Percentiles rank a stretch among this genome's conserved stretches.
phyloP scores from a whole-genome alignment of 139 green algal species.

The Eudorina sp. region DNA sequence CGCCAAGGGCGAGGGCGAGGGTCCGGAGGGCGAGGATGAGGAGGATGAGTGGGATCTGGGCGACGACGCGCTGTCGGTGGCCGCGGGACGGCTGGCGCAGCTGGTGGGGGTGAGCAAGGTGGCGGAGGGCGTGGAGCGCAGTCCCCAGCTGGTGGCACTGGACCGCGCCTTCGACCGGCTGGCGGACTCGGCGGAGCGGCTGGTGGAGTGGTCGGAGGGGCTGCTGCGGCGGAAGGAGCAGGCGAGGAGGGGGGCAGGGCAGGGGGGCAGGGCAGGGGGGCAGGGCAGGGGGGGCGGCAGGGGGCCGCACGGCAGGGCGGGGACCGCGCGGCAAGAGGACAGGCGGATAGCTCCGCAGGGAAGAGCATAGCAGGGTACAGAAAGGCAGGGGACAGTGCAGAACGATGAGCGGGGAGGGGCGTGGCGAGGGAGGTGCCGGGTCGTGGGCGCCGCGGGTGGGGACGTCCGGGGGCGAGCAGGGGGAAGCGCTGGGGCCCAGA shows the following conservation, averaged over 20 bases:
- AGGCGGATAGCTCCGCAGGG: too few relatives aligned
- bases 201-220: constrained; percentile 43
- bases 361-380: too few relatives aligned
- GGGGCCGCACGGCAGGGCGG: too few relatives aligned
- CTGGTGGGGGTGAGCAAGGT: not conserved
- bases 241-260: not conserved
- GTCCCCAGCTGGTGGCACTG: constrained; percentile 18
- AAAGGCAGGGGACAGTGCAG: too few relatives aligned
- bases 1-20: not conserved
- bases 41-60: not conserved
- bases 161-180: constrained; percentile 26
- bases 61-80: not conserved
- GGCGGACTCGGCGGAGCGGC: constrained; percentile 30
- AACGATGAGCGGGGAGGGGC: too few relatives aligned
- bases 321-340: too few relatives aligned
- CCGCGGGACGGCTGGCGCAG: constrained; percentile 18
- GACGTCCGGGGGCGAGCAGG: too few relatives aligned
- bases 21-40: not conserved
- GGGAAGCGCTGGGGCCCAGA: too few relatives aligned
- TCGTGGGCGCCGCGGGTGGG: too few relatives aligned
- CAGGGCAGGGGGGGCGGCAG: not conserved
- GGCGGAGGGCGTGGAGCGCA: not conserved
- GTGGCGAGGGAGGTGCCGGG: too few relatives aligned
- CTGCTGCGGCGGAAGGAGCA: constrained; percentile 40
- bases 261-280: not conserved